A percentile compares a stretch with the other conserved stretches of the same genome.
Conservation (phyloP, 75 land plant species). For the Pseudotsuga menziesii region DNA sequence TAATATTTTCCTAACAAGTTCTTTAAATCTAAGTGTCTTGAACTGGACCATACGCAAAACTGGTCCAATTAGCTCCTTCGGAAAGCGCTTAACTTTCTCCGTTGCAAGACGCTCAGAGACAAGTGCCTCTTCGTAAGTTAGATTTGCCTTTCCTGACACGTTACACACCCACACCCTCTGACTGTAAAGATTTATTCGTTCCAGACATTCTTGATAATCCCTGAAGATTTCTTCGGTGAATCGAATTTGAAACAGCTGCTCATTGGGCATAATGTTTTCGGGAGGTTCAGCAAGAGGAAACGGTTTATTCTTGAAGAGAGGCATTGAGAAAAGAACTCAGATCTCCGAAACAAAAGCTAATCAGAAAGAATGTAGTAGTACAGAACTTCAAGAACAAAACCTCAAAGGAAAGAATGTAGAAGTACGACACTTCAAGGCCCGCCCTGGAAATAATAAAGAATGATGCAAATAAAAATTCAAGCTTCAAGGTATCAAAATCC, state of each 20-base stretch:
- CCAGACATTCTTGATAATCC: constrained; percentile 75
- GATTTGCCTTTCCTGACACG: constrained; percentile 68
- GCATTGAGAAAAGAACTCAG: constrained; percentile 38
- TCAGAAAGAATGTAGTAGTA: not conserved
- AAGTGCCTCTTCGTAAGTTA: constrained; percentile 93
- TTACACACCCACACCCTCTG: constrained; percentile 8
- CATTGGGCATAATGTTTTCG: constrained; percentile 53
- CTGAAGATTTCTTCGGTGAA: constrained; percentile 86
- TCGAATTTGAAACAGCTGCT: constrained; percentile 80
- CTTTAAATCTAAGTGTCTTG: too few relatives aligned
- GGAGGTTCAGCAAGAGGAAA: constrained; percentile 49
- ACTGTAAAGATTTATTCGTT: constrained; percentile 18
- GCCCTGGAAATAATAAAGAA: not conserved
- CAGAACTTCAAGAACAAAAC: too few relatives aligned
- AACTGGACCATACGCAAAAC: constrained; percentile 27
- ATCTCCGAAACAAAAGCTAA: not conserved
- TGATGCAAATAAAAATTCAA: too few relatives aligned
- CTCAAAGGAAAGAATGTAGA: not conserved
- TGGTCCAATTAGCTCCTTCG: constrained; percentile 8
- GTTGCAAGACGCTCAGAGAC: constrained; percentile 29
- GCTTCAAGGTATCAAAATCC: too few relatives aligned
- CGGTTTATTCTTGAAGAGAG: constrained; percentile 73
- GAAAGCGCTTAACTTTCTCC: too few relatives aligned
- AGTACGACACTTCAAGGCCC: not conserved
- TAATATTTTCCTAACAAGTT: too few relatives aligned